phyloP scores from a whole-genome alignment of 2,329 filamentous ascomycete genomes.

The Pseudovirgaria hyperparasitica region DNA sequence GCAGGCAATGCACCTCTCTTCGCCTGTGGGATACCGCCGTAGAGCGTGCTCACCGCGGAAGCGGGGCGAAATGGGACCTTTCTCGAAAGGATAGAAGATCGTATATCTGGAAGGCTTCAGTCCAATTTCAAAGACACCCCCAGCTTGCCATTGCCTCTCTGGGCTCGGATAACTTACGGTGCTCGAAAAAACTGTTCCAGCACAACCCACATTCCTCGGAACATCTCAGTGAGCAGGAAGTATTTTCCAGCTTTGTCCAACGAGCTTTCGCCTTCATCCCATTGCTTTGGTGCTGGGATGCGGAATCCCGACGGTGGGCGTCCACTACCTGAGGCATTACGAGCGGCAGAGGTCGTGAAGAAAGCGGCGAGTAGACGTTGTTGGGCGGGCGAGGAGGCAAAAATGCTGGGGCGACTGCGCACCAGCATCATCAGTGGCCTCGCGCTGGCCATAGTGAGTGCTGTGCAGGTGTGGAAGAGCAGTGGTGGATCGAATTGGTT shows the following conservation, averaged over 20 bases:
- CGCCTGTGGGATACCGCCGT: conserved; percentile 88
- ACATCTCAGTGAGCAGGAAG: conserved; percentile 92
- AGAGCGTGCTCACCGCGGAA: conserved; percentile 98
- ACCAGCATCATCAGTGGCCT: conserved; percentile 35
- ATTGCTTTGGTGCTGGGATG: conserved; percentile 57
- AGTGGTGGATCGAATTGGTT: conserved; percentile 4
- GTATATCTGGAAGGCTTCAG: conserved; percentile 56
- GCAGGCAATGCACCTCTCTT: conserved; percentile 99
- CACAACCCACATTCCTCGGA: conserved; percentile 94
- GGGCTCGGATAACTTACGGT: conserved; percentile 56
- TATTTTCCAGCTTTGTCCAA: conserved; percentile 81
- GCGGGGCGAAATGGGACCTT: conserved; percentile 92
- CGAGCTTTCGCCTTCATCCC: conserved; percentile 69
- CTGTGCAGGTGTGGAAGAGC: conserved; percentile 11
- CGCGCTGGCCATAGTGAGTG: conserved; percentile 33
- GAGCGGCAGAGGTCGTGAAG: conserved; percentile 52
- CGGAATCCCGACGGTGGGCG: conserved; percentile 74
- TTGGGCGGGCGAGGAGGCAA: conserved; percentile 28
- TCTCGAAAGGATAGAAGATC: conserved; percentile 98
- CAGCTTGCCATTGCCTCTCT: not conserved
- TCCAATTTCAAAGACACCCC: not conserved
- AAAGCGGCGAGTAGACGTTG: too few species aligned
- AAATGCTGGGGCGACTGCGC: conserved; percentile 27
- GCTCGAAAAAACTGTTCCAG: conserved; percentile 97
- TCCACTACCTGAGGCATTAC: conserved; percentile 55